Evolutionary conservation across 352 stramenopile species (phyloP), one percentile per base, ranked within the genome.

Genomic region (Globisporangium orthogonon): DNA sequence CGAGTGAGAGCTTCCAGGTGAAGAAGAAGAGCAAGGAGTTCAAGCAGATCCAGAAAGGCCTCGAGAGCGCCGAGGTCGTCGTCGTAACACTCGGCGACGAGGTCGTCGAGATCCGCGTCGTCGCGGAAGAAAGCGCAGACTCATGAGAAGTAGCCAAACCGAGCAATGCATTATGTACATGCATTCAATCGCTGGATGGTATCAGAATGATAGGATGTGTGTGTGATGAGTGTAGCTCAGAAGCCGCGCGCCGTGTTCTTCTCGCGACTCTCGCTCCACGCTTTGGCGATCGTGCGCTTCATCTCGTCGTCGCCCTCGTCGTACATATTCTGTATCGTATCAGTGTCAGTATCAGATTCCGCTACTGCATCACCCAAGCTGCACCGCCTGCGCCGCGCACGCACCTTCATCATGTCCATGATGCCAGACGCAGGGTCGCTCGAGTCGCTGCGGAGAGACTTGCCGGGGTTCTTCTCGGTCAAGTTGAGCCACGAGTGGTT

Each of bases 331-430:
- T 87, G 48, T 29, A 2, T 7, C 10, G 54, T 0, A 52, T 47
- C 15, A 41, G 14, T n/a, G 9, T 40, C 35, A 40, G 7, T 40
- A 14, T 4, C 35, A 14, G 7, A 7, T 7, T 15, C 35, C 35
- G 10, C 9, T 9, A 37, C 33, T 5, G 33, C 33, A 9, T 37
- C 33, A 37, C 9, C 33, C 33, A 37, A 56, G 14, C 37, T 15
- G 23, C 23, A 23, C 23, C 23, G 23, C 23, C 23, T 23, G 23
- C 23, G 1, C 23, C 2, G 9, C 35, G 35, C 23, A 66, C 63
- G 43, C 52, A 89, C 80, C 78, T 93, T 90, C 85, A 95, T 95
- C 83, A 95, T 92, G 58, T 94, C 85, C 86, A 95, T 94, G 72
- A 95, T 93, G 35, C 86, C 84, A 4, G 86, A 78, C 6, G 75